These are phyloP conservation scores for Physocladia obscura DNA, from an alignment of 192 early-diverging fungal genomes.

Conservation along the genomic window DNA sequence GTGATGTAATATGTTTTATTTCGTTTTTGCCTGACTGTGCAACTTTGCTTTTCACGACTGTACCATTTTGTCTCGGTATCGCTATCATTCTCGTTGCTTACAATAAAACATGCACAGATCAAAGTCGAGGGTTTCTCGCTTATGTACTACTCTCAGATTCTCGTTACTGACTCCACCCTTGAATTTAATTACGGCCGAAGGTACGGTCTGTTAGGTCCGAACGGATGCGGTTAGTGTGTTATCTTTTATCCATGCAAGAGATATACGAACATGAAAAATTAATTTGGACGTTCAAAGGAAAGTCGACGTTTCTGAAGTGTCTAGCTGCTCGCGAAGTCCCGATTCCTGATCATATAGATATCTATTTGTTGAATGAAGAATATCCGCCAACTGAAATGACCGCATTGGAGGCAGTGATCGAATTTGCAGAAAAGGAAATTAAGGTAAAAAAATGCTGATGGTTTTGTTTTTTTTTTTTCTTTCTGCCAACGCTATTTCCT, in stretches of 20 bases:
- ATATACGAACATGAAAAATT: too few species aligned
- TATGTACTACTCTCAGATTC: constrained; percentile 88
- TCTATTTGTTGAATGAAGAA: constrained; percentile 93
- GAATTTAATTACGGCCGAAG: constrained; percentile 99
- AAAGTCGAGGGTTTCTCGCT: constrained; percentile 90
- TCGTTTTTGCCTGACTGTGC: neutral
- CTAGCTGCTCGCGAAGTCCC: constrained; percentile 91
- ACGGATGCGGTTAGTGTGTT: constrained; percentile 79
- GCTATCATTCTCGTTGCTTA: too few species aligned
- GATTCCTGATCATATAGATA: constrained; percentile 98
- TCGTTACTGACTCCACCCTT: constrained; percentile 90
- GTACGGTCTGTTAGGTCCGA: constrained; percentile 92
- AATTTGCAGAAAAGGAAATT: constrained; percentile 84
- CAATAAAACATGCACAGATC: too few species aligned
- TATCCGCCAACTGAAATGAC: constrained; percentile 90
- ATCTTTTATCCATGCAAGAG: too few species aligned
- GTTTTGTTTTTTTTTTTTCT: too few species aligned
- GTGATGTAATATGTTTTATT: constrained; percentile 61
- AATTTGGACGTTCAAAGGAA: too few species aligned
- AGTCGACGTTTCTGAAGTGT: constrained; percentile 91
- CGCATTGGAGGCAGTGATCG: constrained; percentile 88
- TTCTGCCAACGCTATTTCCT: too few species aligned
- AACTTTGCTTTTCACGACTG: neutral
- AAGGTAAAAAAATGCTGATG: constrained; percentile 49
- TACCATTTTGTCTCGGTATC: too few species aligned